phyloP scores from a whole-genome alignment of 192 early-diverging fungal species.

The Spizellomyces punctatus region DNA sequence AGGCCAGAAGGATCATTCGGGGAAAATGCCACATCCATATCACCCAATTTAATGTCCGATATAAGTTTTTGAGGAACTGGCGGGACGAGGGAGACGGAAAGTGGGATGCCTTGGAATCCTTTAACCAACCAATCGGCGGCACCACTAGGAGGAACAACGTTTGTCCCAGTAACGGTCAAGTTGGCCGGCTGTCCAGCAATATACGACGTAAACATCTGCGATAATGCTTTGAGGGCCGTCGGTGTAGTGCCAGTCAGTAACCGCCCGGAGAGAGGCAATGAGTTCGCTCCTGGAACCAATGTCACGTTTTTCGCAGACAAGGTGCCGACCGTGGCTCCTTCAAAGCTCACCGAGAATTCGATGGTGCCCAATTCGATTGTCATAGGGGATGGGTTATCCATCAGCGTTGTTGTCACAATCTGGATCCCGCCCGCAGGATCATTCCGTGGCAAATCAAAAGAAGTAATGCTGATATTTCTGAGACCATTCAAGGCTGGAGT shows the following conservation, averaged over 20 bases:
- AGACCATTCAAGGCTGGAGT: slow-evolving; percentile 21
- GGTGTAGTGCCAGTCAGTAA: not conserved
- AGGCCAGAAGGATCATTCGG: not conserved
- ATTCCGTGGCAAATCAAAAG: slow-evolving; percentile 29
- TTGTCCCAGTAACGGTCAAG: not conserved
- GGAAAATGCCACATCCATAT: slow-evolving; percentile 4
- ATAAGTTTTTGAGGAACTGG: not conserved
- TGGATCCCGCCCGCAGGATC: slow-evolving; percentile 25
- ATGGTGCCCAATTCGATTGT: slow-evolving; percentile 28
- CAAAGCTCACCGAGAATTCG: slow-evolving; percentile 10
- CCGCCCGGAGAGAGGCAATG: slow-evolving; percentile 1
- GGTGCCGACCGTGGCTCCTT: not conserved
- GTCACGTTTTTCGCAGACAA: not conserved
- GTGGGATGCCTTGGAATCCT: not conserved
- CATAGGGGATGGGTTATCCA: slow-evolving; percentile 30
- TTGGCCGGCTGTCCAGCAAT: not conserved
- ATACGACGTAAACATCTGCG: slow-evolving; percentile 7
- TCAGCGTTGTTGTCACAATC: slow-evolving; percentile 18
- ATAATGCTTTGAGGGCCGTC: not conserved
- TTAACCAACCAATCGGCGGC: not conserved
- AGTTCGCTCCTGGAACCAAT: not conserved
- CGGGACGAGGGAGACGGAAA: slow-evolving; percentile 5
- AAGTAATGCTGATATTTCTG: slow-evolving; percentile 20
- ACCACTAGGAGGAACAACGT: not conserved
- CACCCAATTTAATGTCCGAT: not conserved